Percentiles rank a stretch among this genome's conserved stretches.
Conservation (phyloP, 1,284 basidiomycete genomes). For the Trichosporon coremiiforme region DNA sequence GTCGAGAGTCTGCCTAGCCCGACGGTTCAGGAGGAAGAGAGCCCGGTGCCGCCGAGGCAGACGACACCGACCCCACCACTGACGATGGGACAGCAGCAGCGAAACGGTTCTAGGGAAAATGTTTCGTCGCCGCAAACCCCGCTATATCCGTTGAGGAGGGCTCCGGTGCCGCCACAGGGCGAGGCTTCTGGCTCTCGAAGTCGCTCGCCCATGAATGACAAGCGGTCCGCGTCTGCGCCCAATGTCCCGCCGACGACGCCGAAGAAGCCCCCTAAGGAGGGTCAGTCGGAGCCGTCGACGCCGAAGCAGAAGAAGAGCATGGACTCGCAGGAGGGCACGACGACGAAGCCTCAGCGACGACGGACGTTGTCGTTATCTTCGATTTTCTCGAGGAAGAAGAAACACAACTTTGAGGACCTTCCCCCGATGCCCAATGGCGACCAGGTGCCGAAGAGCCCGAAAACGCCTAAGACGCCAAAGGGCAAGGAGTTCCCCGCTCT, state of each 20-base stretch:
- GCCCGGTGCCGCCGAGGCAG: background rate
- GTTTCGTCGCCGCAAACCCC: background rate
- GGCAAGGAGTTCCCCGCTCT: slow-evolving; percentile 5
- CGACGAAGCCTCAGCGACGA: slow-evolving; percentile 19
- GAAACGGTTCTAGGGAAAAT: background rate
- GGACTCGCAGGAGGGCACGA: background rate
- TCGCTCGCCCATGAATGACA: background rate
- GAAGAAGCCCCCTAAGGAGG: background rate
- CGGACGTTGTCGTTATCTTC: slow-evolving; percentile 27
- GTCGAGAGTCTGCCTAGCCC: slow-evolving; percentile 8
- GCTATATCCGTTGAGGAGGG: background rate
- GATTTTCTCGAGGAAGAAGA: slow-evolving; percentile 27
- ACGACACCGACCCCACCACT: background rate
- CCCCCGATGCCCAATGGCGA: slow-evolving; percentile 17
- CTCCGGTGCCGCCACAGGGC: background rate
- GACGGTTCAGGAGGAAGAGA: background rate
- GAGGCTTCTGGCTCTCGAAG: background rate
- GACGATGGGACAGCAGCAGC: background rate
- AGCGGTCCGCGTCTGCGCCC: background rate
- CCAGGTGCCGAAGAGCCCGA: slow-evolving; percentile 12
- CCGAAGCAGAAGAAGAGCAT: slow-evolving; percentile 21
- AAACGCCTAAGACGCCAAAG: slow-evolving; percentile 19
- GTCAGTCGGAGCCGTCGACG: slow-evolving; percentile 10
- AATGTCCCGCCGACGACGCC: background rate
- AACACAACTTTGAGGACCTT: slow-evolving; percentile 18